Evolutionary conservation across 2,329 filamentous ascomycete species (phyloP).

Genomic region (Ceratocystis cacaofunesta): DNA sequence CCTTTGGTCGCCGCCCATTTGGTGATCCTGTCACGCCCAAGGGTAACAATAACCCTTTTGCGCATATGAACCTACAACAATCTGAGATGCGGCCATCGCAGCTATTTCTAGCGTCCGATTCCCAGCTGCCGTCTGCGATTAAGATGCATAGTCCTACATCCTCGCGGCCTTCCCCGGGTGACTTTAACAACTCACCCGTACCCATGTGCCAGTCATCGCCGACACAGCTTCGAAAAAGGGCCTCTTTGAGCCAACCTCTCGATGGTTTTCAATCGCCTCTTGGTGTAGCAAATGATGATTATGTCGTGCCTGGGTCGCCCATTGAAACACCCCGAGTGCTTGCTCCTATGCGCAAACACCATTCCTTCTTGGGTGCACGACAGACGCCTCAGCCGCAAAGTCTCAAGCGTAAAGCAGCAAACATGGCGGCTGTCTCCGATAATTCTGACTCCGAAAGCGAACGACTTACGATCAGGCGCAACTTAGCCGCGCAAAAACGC

Average conservation of each 20-base stretch:
- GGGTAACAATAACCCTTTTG: slow-evolving; percentile 34
- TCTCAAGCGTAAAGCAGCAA: slow-evolving; percentile 5
- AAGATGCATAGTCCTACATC: slow-evolving; percentile 41
- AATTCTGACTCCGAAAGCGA: background rate
- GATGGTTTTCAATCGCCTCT: background rate
- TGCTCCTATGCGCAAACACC: slow-evolving; percentile 1
- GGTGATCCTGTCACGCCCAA: slow-evolving; percentile 35
- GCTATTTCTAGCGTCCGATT: slow-evolving; percentile 35
- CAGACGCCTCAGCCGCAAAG: background rate
- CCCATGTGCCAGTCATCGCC: slow-evolving; percentile 26
- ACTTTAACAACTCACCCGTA: slow-evolving; percentile 33
- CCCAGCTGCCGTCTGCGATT: slow-evolving; percentile 38
- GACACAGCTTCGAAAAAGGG: background rate
- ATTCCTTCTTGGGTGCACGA: slow-evolving; percentile 5
- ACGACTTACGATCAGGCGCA: background rate
- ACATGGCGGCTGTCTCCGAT: background rate
- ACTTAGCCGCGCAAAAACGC: slow-evolving; percentile 7
- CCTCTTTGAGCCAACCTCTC: background rate
- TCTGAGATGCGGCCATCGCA: slow-evolving; percentile 27
- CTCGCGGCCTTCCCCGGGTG: slow-evolving; percentile 39
- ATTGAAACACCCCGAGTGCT: background rate
- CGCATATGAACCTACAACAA: slow-evolving; percentile 2
- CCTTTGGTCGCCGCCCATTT: slow-evolving; percentile 20
- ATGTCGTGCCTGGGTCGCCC: slow-evolving; percentile 6
- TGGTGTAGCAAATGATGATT: background rate